Evolutionary conservation across 1,284 basidiomycete genomes (phyloP).

Genomic region (Cerrena zonata): DNA sequence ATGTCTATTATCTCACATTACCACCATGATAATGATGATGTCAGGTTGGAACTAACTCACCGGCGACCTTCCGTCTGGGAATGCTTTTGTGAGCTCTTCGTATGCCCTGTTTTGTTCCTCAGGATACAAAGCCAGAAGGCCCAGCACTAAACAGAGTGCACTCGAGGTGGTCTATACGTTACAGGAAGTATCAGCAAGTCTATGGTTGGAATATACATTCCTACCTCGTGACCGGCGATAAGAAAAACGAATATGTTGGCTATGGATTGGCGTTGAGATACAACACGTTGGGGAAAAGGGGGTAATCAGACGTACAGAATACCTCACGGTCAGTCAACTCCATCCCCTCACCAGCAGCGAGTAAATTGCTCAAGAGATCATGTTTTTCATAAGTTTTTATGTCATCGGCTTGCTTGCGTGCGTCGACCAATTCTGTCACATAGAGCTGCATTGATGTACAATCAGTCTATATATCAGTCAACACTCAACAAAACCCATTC

Average conservation of each 20-base stretch:
- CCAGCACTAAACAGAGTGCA: constrained; percentile 51
- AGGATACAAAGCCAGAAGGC: constrained; percentile 43
- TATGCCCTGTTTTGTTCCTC: constrained; percentile 54
- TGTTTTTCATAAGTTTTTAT: constrained; percentile 41
- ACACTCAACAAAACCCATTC: not conserved
- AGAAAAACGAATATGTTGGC: constrained; percentile 46
- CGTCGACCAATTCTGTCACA: constrained; percentile 51
- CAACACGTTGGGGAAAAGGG: not conserved
- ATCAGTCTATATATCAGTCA: not conserved
- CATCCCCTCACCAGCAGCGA: constrained; percentile 42
- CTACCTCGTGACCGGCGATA: constrained; percentile 56
- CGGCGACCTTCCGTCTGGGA: constrained; percentile 37
- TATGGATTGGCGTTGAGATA: constrained; percentile 20
- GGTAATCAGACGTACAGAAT: constrained; percentile 32
- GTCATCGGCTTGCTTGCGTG: constrained; percentile 33
- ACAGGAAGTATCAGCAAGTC: not conserved
- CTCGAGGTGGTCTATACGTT: constrained; percentile 38
- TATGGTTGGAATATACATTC: constrained; percentile 1
- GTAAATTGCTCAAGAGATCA: constrained; percentile 52
- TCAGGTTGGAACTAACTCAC: constrained; percentile 27
- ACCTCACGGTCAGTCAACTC: constrained; percentile 45
- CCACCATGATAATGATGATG: not conserved
- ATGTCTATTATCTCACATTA: constrained; percentile 12
- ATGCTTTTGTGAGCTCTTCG: constrained; percentile 39
- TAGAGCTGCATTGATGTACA: constrained; percentile 37